Conservation (phyloP, 495 filamentous ascomycete genomes). For the Aspergillus egyptiacus region DNA sequence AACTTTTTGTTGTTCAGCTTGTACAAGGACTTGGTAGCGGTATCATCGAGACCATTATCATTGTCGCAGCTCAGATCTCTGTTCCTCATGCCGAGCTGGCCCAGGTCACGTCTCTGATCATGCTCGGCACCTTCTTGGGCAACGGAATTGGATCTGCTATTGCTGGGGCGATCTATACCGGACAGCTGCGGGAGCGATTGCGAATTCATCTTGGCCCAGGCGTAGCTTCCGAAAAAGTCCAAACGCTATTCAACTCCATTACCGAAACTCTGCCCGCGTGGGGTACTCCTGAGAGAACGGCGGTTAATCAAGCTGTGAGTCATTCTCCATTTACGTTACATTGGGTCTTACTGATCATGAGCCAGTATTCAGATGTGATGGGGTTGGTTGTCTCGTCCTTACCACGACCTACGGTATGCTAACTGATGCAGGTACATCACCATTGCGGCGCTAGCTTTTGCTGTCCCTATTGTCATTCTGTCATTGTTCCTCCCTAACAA, state of each 20-base stretch:
- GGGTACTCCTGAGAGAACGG: conserved; percentile 35
- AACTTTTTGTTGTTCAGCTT: conserved; percentile 43
- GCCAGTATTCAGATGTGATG: conserved; percentile 42
- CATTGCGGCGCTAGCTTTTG: conserved; percentile 38
- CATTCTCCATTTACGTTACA: neutral
- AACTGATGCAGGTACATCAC: conserved; percentile 32
- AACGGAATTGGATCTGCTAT: conserved; percentile 44
- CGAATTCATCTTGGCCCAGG: conserved; percentile 24
- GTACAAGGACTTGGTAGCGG: conserved; percentile 45
- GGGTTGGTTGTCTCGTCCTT: conserved; percentile 12
- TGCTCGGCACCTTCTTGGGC: conserved; percentile 40
- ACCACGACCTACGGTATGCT: neutral
- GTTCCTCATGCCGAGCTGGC: conserved; percentile 42
- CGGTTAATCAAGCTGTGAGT: conserved; percentile 39
- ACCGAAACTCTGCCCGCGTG: conserved; percentile 34
- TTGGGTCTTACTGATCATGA: conserved; percentile 7
- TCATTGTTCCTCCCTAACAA: conserved; percentile 39
- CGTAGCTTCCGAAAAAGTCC: conserved; percentile 22
- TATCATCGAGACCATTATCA: conserved; percentile 39
- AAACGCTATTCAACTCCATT: conserved; percentile 40
- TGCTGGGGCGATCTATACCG: conserved; percentile 45
- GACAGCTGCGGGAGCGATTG: conserved; percentile 30
- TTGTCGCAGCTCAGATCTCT: conserved; percentile 40
- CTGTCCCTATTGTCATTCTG: conserved; percentile 32
- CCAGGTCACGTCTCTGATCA: conserved; percentile 41